Percentiles rank a stretch among this genome's conserved stretches.
Conservation (phyloP, 805 yeast genomes). For the Wickerhamomyces mucosus region DNA sequence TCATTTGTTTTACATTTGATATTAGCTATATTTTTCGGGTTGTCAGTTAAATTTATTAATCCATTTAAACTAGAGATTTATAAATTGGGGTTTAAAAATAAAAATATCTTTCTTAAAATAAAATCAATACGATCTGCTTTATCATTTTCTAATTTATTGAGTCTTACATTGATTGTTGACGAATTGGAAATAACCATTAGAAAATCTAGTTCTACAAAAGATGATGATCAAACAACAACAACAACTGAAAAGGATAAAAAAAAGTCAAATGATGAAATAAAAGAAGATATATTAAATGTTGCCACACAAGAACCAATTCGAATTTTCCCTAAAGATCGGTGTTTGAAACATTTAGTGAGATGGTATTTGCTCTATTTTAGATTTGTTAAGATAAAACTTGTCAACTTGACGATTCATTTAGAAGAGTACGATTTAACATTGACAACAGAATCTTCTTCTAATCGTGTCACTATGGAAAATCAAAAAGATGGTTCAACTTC, state of each 20-base stretch:
- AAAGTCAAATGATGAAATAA: background rate
- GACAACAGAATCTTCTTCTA: conserved; percentile 7
- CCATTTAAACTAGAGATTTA: conserved; percentile 18
- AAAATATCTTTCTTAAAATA: conserved; percentile 6
- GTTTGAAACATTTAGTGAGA: conserved; percentile 5
- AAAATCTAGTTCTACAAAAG: background rate
- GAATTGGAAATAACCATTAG: conserved; percentile 9
- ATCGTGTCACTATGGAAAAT: conserved; percentile 10
- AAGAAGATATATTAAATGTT: conserved; percentile 5
- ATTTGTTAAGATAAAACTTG: conserved; percentile 15
- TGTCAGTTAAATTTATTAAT: conserved; percentile 21
- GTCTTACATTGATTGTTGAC: conserved; percentile 12
- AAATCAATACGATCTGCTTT: conserved; percentile 8
- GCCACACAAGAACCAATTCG: conserved; percentile 10
- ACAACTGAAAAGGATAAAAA: background rate
- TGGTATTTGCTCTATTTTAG: conserved; percentile 15
- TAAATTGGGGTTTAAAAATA: conserved; percentile 7
- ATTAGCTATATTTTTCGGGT: conserved; percentile 15
- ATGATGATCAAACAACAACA: background rate
- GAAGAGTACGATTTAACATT: conserved; percentile 8
- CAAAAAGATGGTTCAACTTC: conserved; percentile 3
- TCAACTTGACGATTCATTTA: conserved; percentile 6
- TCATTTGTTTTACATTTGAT: conserved; percentile 3
- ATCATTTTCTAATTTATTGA: conserved; percentile 10
- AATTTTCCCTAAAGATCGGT: conserved; percentile 7